These are phyloP conservation scores for Peronospora belbahrii DNA, from an alignment of 352 stramenopile genomes.

Conservation along the genomic window DNA sequence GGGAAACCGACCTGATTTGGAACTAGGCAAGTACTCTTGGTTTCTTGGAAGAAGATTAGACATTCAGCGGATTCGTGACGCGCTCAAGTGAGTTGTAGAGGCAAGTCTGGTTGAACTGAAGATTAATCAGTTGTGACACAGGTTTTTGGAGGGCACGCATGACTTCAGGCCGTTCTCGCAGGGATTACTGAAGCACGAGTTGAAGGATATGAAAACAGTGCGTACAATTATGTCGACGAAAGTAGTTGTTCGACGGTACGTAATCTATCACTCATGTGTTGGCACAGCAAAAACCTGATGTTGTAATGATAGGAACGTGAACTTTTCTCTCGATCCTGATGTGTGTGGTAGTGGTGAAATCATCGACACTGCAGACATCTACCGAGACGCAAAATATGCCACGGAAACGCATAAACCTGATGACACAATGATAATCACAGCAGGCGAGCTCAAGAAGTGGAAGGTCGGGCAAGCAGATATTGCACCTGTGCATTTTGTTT, in stretches of 20 bases:
- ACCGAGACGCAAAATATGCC: conserved; percentile 3
- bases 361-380: conserved; percentile 35
- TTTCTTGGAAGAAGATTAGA: conserved; percentile 68
- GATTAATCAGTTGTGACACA: conserved; percentile 14
- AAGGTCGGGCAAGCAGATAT: conserved; percentile 17
- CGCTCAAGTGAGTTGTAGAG: conserved; percentile 34
- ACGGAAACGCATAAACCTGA: conserved; percentile 9
- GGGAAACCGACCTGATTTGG: conserved; percentile 55
- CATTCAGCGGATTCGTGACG: conserved; percentile 51
- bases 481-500: conserved; percentile 60
- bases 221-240: conserved; percentile 57
- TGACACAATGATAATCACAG: conserved; percentile 4
- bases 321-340: conserved; percentile 59
- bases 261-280: not conserved
- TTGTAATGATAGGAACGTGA: conserved; percentile 38
- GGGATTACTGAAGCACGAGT: conserved; percentile 52
- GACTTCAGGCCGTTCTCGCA: conserved; percentile 82
- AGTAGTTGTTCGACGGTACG: conserved; percentile 52
- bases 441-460: conserved; percentile 36
- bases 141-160: conserved; percentile 55
- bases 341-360: conserved; percentile 49
- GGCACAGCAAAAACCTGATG: not conserved
- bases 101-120: not conserved
- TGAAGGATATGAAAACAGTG: conserved; percentile 52
- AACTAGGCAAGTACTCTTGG: conserved; percentile 73